These are phyloP conservation scores for Penicillium sclerotiorum DNA, from an alignment of 2,329 filamentous ascomycete genomes.

Conservation along the genomic window DNA sequence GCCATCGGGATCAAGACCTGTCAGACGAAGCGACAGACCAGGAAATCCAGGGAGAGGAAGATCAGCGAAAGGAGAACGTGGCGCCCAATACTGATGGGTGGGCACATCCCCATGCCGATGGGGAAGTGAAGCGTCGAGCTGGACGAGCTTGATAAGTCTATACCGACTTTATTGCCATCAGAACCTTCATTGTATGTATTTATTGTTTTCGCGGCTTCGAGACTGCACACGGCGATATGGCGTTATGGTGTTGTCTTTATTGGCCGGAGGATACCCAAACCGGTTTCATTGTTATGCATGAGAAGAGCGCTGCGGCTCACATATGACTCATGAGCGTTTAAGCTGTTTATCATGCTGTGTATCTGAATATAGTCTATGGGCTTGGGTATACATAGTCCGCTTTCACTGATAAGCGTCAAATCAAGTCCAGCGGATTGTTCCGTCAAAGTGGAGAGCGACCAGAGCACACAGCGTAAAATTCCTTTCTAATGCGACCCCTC, in stretches of 20 bases:
- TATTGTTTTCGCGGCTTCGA: too few species aligned
- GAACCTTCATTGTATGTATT: background rate
- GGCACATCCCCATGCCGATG: slow-evolving; percentile 9
- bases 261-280: slow-evolving; percentile 1
- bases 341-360: background rate
- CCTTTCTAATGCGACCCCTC: background rate
- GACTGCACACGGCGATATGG: too few species aligned
- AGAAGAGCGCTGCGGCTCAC: too few species aligned
- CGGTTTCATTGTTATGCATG: too few species aligned
- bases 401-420: slow-evolving; percentile 3
- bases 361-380: too few species aligned
- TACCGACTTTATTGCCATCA: background rate
- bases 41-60: background rate
- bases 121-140: slow-evolving; percentile 17
- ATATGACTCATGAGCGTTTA: too few species aligned
- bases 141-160: slow-evolving; percentile 11
- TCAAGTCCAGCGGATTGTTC: slow-evolving; percentile 8
- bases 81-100: slow-evolving; percentile 5
- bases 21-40: background rate
- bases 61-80: slow-evolving; percentile 15
- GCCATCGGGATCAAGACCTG: slow-evolving; percentile 7
- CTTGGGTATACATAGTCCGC: background rate
- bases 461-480: background rate
- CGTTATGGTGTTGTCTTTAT: slow-evolving; percentile 8
- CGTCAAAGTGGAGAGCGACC: slow-evolving; percentile 13